Evolutionary conservation across 2,329 filamentous ascomycete genomes (phyloP), one percentile per base, ranked within the genome.

Genomic region (Nectriaceae sp.): DNA sequence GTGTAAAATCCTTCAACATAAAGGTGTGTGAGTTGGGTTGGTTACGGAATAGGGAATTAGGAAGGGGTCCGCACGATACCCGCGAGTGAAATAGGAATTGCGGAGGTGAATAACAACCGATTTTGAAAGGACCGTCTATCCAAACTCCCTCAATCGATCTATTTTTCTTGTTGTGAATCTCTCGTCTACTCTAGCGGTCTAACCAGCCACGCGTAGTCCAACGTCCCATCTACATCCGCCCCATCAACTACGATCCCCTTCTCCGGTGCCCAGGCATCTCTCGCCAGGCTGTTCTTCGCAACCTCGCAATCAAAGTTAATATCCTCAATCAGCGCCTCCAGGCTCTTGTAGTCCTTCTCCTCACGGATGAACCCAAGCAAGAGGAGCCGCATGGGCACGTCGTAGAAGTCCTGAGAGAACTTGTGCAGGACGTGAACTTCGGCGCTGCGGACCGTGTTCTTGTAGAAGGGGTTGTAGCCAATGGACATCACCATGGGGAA

Each of bases 391-490:
- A 97, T 87, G 57, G 84, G 82, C 4, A 80, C 81, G 53, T 82
- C 89, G 72, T 97, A 97, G 68, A 99, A 99, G 66, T 97, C 91
- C 33, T 77, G 74, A 2, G 72, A 69, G 67, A 97, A 96, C 37
- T 77, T 69, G 64, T 90, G 85, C 70, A 99, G 80, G 46, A 99
- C 82, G 73, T 96, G 91, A 47, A 96, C 91, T 77, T 96, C 91
- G 65, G 94, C 91, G 54, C 83, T 90, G 53, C 90, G 85, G 40
- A 89, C 84, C 4, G 80, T 85, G 77, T 99, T 97, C 68, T 92
- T 91, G 80, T 96, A 99, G 73, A 92, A 97, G 0, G 94, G 94
- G 71, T 97, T 99, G 80, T 92, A 97, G 38, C 94, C 94, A 57
- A 97, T 93, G 52, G 85, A 90, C 86, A 97, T 89, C 57, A 96